Base-by-base conservation (phyloP, 192 early-diverging fungal species). In the Coemansia sp. region DNA sequence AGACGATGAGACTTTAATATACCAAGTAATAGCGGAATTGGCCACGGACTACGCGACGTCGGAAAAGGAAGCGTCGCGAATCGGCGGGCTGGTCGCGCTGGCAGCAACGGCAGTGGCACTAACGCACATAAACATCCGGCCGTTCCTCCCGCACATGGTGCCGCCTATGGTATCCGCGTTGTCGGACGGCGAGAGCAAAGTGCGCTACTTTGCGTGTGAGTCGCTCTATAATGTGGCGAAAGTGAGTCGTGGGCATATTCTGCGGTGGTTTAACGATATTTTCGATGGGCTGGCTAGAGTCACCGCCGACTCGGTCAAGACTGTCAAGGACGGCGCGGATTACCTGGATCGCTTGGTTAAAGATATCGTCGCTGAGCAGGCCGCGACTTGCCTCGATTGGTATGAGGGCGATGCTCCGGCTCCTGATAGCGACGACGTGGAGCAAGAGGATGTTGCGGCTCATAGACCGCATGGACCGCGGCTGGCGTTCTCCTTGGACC, bases 171-270 rank as follows among this genome's bases (percentile, higher is more conserved):
- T 99, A 3, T 86, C 94, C 31, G 98, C 96, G 65, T 92, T 98
- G 64, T 77, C 85, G 5, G 95, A 99, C 74, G 94, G 90, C 62
- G 98, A 99, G 75, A 89, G 89, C 31, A 86, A 93, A 14, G 95
- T 98, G 46, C 87, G 96, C 32, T 99, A 98, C 85, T 99, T 97
- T 89, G 97, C 98, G 2, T 98, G 95, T 68, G 98, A 99, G 80
- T 90, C 89, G 63, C 91, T 98, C 88, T 99, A 99, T 71, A 99
- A 99, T 75, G 95, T 99, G 58, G 91, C 91, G 23, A 99, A 99
- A 62, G 98, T 98, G 4, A 94, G 96, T 27, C 85, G 92, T 39
- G 92, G 92, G 4, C 88, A 92, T 60, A 91, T 97, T 12, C 77
- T 99, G 53, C 77, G 89, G 29, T 97, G 90, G 76, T 99, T 99